Evolutionary conservation across 2,329 filamentous ascomycete species (phyloP).

Genomic region (Xylaria sp.): DNA sequence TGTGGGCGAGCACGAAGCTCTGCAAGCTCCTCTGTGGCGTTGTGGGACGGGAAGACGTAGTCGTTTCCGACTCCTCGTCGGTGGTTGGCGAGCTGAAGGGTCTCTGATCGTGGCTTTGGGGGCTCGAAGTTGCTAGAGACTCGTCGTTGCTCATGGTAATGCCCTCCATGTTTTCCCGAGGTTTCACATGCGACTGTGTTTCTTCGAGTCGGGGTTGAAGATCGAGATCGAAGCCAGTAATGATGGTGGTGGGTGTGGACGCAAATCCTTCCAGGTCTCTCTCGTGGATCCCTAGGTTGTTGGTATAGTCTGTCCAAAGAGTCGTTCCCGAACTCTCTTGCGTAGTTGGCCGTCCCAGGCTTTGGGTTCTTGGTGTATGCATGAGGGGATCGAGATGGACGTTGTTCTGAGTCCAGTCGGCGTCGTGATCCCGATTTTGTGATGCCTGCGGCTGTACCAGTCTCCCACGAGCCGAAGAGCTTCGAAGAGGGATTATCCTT

Average conservation of each 20-base stretch:
- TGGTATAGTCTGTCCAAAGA: not conserved
- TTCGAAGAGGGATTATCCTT: constrained; percentile 45
- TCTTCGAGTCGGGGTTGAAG: constrained; percentile 35
- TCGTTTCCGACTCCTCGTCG: constrained; percentile 24
- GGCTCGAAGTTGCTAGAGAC: constrained; percentile 26
- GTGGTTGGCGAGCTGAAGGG: constrained; percentile 27
- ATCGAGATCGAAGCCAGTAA: constrained; percentile 62
- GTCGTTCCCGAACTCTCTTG: not conserved
- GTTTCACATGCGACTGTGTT: constrained; percentile 14
- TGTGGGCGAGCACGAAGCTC: constrained; percentile 42
- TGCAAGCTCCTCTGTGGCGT: constrained; percentile 44
- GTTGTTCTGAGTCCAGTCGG: constrained; percentile 30
- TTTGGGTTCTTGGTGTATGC: constrained; percentile 26
- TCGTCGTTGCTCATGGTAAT: constrained; percentile 18
- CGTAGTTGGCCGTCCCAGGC: constrained; percentile 12
- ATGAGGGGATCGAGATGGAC: constrained; percentile 25
- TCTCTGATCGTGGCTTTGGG: constrained; percentile 20
- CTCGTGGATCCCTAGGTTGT: constrained; percentile 19
- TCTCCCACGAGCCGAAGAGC: constrained; percentile 34
- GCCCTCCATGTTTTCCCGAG: constrained; percentile 21
- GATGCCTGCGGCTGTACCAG: constrained; percentile 21
- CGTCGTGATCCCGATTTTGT: constrained; percentile 24
- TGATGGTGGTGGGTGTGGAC: constrained; percentile 71
- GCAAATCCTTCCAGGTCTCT: constrained; percentile 52
- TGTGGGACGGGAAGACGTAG: constrained; percentile 43